Evolutionary conservation across 164 flowering plant species (phyloP).

Genomic region (Houttuynia cordata): DNA sequence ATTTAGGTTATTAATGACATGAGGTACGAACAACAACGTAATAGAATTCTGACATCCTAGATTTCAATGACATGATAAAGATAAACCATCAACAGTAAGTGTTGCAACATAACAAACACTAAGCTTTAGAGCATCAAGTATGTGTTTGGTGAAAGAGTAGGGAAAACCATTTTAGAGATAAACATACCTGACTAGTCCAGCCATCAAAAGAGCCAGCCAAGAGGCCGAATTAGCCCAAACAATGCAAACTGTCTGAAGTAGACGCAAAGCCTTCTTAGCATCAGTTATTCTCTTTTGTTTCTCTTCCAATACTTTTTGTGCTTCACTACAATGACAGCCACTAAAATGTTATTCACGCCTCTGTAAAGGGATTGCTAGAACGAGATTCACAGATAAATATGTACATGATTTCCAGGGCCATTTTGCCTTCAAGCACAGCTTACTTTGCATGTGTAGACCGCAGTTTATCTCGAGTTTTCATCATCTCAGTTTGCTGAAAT

Average conservation of each 20-base stretch:
- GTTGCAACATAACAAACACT: no score
- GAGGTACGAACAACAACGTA: no score
- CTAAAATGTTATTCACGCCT: not conserved
- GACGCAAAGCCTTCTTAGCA: conserved; percentile 41
- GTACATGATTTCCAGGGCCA: conserved; percentile 62
- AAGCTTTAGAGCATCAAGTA: no score
- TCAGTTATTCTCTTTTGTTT: conserved; percentile 56
- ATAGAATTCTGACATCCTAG: no score
- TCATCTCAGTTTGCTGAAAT: conserved; percentile 72
- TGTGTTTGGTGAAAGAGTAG: not conserved
- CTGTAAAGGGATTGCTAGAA: not conserved
- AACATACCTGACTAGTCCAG: conserved; percentile 76
- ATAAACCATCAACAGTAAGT: no score
- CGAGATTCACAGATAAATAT: conserved; percentile 4
- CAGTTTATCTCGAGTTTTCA: conserved; percentile 47
- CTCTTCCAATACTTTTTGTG: conserved; percentile 44
- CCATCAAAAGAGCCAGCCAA: conserved; percentile 90
- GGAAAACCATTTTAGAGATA: not conserved
- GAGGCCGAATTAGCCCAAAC: conserved; percentile 74
- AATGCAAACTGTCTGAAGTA: conserved; percentile 48
- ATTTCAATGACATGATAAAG: no score
- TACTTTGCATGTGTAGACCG: conserved; percentile 72
- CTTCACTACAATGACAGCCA: conserved; percentile 35
- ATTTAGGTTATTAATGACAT: no score
- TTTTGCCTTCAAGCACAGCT: conserved; percentile 74